These are phyloP conservation scores for Solanum rostratum DNA, from an alignment of 257 asterid genomes.

Conservation along the genomic window DNA sequence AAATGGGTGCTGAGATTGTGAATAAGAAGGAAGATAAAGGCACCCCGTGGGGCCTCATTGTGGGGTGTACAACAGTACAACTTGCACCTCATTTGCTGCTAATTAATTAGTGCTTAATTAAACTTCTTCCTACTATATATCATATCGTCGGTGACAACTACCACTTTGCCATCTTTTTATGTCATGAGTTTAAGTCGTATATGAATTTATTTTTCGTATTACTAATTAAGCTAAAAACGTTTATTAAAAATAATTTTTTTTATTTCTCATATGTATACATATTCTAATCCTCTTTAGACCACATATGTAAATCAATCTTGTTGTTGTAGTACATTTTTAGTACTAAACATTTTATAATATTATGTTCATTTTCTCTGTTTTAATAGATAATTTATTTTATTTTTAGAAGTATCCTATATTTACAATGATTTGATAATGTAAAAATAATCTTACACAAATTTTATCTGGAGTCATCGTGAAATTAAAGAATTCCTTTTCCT, in stretches of 20 bases:
- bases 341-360: too few species aligned
- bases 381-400: too few species aligned
- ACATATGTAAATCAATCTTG: accelerated
- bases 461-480: neutral
- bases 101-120: neutral
- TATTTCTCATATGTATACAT: too few species aligned
- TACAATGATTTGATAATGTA: too few species aligned
- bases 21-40: neutral
- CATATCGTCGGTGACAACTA: neutral
- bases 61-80: neutral
- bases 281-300: too few species aligned
- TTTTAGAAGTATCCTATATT: too few species aligned
- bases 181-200: neutral
- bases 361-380: too few species aligned
- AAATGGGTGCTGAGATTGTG: neutral
- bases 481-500: neutral
- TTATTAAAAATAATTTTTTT: too few species aligned
- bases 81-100: neutral
- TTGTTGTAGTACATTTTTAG: too few species aligned
- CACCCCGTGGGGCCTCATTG: neutral
- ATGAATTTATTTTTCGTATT: too few species aligned
- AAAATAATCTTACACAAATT: too few species aligned
- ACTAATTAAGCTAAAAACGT: too few species aligned
- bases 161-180: neutral
- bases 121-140: neutral